Evolutionary conservation across 306 rosid genomes (phyloP).

Genomic region (Begonia masoniana): DNA sequence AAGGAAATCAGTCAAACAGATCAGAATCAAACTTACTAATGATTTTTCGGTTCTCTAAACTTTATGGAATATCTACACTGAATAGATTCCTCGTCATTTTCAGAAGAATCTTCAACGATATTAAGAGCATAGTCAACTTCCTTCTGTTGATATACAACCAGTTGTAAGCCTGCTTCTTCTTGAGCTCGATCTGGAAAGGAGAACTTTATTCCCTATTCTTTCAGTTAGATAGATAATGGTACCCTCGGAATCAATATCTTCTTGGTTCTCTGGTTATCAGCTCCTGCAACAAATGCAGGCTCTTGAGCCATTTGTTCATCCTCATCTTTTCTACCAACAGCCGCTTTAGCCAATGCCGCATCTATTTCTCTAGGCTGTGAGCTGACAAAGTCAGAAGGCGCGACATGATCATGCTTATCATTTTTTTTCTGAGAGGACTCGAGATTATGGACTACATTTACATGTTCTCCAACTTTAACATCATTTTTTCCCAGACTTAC

Average conservation of each 20-base stretch:
- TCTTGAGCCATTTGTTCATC: slow-evolving; percentile 15
- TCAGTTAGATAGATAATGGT: slow-evolving; percentile 14
- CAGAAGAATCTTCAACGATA: slow-evolving; percentile 12
- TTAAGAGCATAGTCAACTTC: slow-evolving; percentile 18
- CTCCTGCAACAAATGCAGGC: slow-evolving; percentile 8
- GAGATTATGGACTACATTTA: slow-evolving; percentile 17
- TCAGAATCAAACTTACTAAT: slow-evolving; percentile 25
- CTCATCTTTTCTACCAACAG: slow-evolving; percentile 12
- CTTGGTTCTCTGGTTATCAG: slow-evolving; percentile 15
- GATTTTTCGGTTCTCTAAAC: slow-evolving; percentile 7
- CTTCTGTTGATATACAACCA: slow-evolving; percentile 13
- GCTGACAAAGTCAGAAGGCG: slow-evolving; percentile 5
- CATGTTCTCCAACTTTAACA: slow-evolving; percentile 16
- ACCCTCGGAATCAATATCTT: slow-evolving; percentile 9
- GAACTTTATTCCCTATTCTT: slow-evolving; percentile 1
- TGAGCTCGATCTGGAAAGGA: slow-evolving; percentile 16
- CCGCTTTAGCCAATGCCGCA: slow-evolving; percentile 11
- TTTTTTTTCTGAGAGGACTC: slow-evolving; percentile 5
- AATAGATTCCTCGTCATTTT: slow-evolving; percentile 14
- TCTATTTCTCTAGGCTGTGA: slow-evolving; percentile 15
- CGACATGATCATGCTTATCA: slow-evolving; percentile 16
- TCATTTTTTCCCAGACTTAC: slow-evolving; percentile 17
- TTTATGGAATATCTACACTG: slow-evolving; percentile 21
- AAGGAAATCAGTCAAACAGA: slow-evolving; percentile 2
- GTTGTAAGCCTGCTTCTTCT: slow-evolving; percentile 10